Conservation (phyloP, 441 rosid species). For the Breynia disticha region DNA sequence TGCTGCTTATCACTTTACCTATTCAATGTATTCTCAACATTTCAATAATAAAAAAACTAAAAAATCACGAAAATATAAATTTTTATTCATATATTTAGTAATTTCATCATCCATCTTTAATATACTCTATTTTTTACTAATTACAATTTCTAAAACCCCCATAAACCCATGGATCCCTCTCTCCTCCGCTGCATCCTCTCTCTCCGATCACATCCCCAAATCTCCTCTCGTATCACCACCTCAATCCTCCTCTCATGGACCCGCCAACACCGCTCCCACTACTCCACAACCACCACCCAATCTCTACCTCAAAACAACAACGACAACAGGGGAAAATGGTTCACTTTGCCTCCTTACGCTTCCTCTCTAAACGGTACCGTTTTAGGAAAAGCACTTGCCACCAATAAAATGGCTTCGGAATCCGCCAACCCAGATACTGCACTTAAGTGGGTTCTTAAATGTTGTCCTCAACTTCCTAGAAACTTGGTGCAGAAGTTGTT, state of each 20-base stretch:
- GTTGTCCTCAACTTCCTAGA: slow-evolving; percentile 86
- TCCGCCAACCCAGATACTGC: slow-evolving; percentile 40
- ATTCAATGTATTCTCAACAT: no score
- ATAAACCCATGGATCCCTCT: not conserved
- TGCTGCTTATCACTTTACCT: no score
- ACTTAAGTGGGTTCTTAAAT: slow-evolving; percentile 69
- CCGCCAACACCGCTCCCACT: slow-evolving; percentile 12
- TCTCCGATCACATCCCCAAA: slow-evolving; percentile 10
- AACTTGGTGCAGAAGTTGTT: slow-evolving; percentile 79
- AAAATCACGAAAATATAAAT: no score
- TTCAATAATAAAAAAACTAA: no score
- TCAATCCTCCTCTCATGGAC: slow-evolving; percentile 2
- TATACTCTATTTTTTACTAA: no score
- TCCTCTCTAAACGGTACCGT: slow-evolving; percentile 34
- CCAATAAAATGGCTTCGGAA: slow-evolving; percentile 8
- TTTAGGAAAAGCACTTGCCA: slow-evolving; percentile 41
- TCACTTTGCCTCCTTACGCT: slow-evolving; percentile 62
- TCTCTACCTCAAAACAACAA: slow-evolving; percentile 9
- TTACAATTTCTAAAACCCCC: no score
- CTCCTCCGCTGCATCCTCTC: slow-evolving; percentile 25
- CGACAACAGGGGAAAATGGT: slow-evolving; percentile 44
- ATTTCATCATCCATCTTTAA: no score
- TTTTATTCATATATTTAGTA: no score
- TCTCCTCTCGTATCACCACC: not conserved
- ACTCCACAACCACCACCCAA: slow-evolving; percentile 9